phyloP scores from a whole-genome alignment of 2,329 filamentous ascomycete species.

The Phaeomoniella chlamydospora region DNA sequence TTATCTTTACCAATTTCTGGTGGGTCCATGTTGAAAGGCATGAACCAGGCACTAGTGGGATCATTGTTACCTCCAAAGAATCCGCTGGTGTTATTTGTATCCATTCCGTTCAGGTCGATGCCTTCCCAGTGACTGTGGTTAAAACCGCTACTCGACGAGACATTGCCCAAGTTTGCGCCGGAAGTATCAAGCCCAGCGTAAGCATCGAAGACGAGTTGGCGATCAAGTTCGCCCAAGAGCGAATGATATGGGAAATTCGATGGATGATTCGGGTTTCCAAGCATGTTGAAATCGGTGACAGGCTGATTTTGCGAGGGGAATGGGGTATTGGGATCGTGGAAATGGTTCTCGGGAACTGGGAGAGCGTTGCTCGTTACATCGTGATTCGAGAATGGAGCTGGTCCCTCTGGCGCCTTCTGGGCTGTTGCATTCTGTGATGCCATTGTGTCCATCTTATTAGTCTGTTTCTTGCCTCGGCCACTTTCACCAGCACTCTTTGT shows the following conservation, averaged over 20 bases:
- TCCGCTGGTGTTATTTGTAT: constrained; percentile 4
- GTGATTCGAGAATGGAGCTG: not conserved
- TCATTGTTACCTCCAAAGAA: constrained; percentile 16
- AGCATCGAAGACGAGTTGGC: constrained; percentile 61
- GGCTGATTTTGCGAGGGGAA: constrained; percentile 15
- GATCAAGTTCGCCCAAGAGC: constrained; percentile 57
- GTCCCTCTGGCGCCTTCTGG: not conserved
- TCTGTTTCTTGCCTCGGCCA: not conserved
- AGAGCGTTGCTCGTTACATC: constrained; percentile 12
- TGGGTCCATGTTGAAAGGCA: constrained; percentile 84
- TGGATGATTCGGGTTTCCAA: constrained; percentile 19
- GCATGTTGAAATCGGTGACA: constrained; percentile 21
- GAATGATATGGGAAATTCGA: constrained; percentile 14
- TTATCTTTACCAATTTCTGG: constrained; percentile 29
- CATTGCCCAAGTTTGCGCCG: constrained; percentile 12
- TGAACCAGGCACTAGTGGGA: constrained; percentile 63
- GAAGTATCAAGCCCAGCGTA: constrained; percentile 43
- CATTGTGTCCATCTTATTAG: not conserved
- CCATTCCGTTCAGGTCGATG: constrained; percentile 11
- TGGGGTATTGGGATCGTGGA: constrained; percentile 20
- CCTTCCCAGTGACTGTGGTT: constrained; percentile 7
- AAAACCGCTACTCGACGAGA: constrained; percentile 7
- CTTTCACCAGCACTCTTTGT: constrained; percentile 2
- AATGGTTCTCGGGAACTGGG: constrained; percentile 14
- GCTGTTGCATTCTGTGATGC: not conserved